A percentile compares a stretch with the other conserved stretches of the same genome.
phyloP scores from a whole-genome alignment of 306 rosid genomes.

The Elaeagnus macrophylla region DNA sequence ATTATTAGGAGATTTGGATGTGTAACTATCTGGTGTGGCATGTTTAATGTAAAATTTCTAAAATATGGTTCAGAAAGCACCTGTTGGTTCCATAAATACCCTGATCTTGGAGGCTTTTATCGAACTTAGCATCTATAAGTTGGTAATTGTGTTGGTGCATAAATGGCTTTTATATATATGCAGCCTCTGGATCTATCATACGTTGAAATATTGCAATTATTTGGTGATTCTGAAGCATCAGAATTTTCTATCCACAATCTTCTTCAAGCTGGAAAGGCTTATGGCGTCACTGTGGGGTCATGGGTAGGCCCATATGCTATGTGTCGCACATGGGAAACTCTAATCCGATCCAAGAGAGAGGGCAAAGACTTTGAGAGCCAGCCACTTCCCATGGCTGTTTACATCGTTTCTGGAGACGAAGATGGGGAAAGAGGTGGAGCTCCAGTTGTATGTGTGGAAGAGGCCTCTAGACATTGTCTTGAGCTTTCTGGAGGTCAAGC shows the following conservation, averaged over 20 bases:
- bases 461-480: slow-evolving; percentile 61
- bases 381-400: slow-evolving; percentile 81
- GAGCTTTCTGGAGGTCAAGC: slow-evolving; percentile 47
- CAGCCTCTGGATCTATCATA: slow-evolving; percentile 67
- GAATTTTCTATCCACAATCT: slow-evolving; percentile 83
- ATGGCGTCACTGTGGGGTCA: slow-evolving; percentile 83
- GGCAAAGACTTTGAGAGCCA: slow-evolving; percentile 37
- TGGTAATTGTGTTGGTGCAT: neutral
- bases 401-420: slow-evolving; percentile 95
- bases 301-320: slow-evolving; percentile 99
- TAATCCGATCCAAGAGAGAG: slow-evolving; percentile 48
- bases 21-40: too few relatives aligned
- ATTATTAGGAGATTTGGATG: too few relatives aligned
- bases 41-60: too few relatives aligned
- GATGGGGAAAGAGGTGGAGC: slow-evolving; percentile 99
- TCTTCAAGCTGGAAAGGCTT: slow-evolving; percentile 78
- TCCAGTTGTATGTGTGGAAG: slow-evolving; percentile 83
- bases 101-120: neutral
- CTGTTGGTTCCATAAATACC: neutral
- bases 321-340: slow-evolving; percentile 94
- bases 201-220: slow-evolving; percentile 54
- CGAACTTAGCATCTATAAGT: neutral
- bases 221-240: slow-evolving; percentile 79
- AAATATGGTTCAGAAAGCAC: too few relatives aligned
- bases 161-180: slow-evolving; percentile 10